Evolutionary conservation across 345 rosid genomes (phyloP), one percentile per base, ranked within the genome.

Genomic region (Boechera divaricarpa): DNA sequence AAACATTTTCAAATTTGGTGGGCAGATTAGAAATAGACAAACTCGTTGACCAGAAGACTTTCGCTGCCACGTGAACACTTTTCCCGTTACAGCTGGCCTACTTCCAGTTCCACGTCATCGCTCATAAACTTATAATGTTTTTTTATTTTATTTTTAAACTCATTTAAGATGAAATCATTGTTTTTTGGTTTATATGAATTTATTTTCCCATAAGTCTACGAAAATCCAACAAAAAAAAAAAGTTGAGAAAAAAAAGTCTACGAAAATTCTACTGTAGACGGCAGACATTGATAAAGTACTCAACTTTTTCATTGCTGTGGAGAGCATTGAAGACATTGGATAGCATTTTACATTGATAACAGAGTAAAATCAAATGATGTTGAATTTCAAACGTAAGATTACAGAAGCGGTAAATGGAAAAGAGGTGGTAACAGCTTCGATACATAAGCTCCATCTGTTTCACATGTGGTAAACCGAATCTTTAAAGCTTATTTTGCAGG

Each of bases 11-110:
- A 29, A 63, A 38, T 41, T 26, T 39, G 70, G 63, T 63, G 29
- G 69, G 58, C n/a, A 51, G 60, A 72, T 72, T 28, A 41, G 56
- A 58, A 71, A 32, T 61, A 26, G 69, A 18, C 32, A 53, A 73
- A 63, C 77, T 41, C 54, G 69, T 73, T 73, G 70, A 63, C 55
- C 55, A 54, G 52, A 59, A 72, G 76, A 61, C 69, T 35, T 59
- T 48, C 1, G 60, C 1, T 48, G 49, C 68, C 60, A 72, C 29
- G 16, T 2, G 7, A 44, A 5, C 49, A 45, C 18, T 45, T 60
- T 71, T 47, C 48, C 26, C 15, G 7, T 59, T 49, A 26, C 26
- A 49, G 76, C 28, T 72, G 69, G 61, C 69, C 76, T 48, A 72
- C 47, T 32, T 45, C 47, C 24, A 57, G n/a, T 70, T 57, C 45